Base-by-base conservation (phyloP, 345 rosid species). In the Angophora floribunda region DNA sequence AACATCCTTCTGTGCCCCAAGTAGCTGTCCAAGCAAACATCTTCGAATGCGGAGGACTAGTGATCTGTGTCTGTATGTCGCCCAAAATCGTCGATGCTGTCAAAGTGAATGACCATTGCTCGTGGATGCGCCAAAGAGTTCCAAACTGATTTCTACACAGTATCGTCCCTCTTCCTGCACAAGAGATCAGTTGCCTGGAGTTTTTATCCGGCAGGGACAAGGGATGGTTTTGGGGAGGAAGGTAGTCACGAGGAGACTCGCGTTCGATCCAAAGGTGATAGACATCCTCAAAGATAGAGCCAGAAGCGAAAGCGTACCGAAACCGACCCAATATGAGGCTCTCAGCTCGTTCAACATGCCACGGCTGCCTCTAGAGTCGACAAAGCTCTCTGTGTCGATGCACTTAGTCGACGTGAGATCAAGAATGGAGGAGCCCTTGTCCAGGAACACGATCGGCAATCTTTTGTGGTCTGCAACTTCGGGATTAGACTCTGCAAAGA, bases 11-110 rank as follows among this genome's bases (percentile, higher is more conserved):
- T 8, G 15, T 67, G 36, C 65, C 89, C 14, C 59, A 13, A 26
- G 52, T 89, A 6, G 87, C 87, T 7, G 21, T 87, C 9, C 91
- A 88, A 70, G 82, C 85, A 14, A 89, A 86, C 82, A 30, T 82
- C 52, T 89, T 91, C 47, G 65, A 63, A 26, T 87, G 91, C 67
- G 89, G 91, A 1, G 88, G 91, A 26, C 3, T 80, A 13, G 91
- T 88, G 22, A 78, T 89, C 5, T 86, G 89, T 11, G 6, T 63
- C 57, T 87, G 87, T 67, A 30, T 53, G 22, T 82, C 17, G 4
- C 92, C 86, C 63, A 88, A 80, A 55, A 41, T 61, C 80, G 36
- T 13, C 30, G 86, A 89, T 30, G 91, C 86, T 53, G 50, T 45
- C 8, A 47, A 89, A 6, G 59, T 26, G 32, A 57, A 85, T 90